Base-by-base conservation (phyloP, 2,329 filamentous ascomycete genomes). In the Exophiala spinifera region DNA sequence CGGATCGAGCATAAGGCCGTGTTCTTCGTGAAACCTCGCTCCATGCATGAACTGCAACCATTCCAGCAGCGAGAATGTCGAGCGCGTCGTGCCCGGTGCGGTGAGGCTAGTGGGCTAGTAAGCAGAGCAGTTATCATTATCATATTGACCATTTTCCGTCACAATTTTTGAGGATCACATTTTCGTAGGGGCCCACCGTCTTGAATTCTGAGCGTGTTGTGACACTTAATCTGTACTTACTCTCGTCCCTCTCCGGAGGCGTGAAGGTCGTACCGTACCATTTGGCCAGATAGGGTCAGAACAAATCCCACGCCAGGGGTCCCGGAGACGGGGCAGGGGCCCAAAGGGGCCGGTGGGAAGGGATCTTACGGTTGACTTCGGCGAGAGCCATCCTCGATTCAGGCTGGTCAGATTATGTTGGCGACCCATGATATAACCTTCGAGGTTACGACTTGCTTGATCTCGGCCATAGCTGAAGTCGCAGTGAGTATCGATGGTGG, bases 1-100 rank as follows among this genome's bases (percentile, higher is more conserved):
- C n/a, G 56, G 56, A 23, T 59, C 56, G 15, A 59, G 43, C 13
- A 49, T 65, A 10, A 80, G 63, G 1, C 67, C 63, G 57, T 80
- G 62, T 61, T 72, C 66, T 45, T 67, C n/a, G 51, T 13, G 70
- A 67, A 11, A 80, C 65, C 55, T 75, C 70, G 20, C 66, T 66
- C 77, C 77, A 80, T 1, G 74, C 72, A 11, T 70, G 59, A 28
- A 71, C 65, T 71, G 66, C 0, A 76, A 73, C 78, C 78, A 81
- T 25, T 75, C 67, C 0, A 68, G 64, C 0, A 80, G 62, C 3
- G 64, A 71, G 60, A 76, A 79, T 1, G 65, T 68, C 6, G 68
- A 70, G 0, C 71, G 69, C 10, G 72, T 64, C 3, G 64, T 71
- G 6, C 63, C 66, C 6, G 69, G 67, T 1, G 76, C 72, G 0